Evolutionary conservation across 1,284 basidiomycete species (phyloP).

Genomic region (Rhodotorula mucilaginosa): DNA sequence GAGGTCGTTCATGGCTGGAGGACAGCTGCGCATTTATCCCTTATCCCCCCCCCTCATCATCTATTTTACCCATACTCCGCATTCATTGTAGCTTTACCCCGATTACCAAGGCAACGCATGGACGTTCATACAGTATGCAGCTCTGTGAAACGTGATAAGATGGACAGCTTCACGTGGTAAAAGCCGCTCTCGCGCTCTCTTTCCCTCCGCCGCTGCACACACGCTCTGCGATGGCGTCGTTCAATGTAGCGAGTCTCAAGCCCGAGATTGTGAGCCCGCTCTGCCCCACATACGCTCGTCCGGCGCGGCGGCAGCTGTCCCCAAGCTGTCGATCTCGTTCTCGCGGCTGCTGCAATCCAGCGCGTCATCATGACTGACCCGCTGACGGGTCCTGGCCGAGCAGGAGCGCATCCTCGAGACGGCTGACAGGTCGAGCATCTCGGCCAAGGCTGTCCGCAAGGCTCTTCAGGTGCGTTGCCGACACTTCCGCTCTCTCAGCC

Average conservation of each 20-base stretch:
- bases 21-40: not conserved
- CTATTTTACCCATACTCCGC: not conserved
- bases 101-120: not conserved
- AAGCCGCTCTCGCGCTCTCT: not conserved
- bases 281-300: too few species aligned
- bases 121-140: constrained; percentile 3
- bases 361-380: not conserved
- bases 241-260: constrained; percentile 3
- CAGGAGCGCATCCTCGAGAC: constrained; percentile 13
- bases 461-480: constrained; percentile 24
- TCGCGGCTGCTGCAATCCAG: not conserved
- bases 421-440: constrained; percentile 11
- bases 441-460: constrained; percentile 29
- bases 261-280: constrained; percentile 3
- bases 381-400: not conserved
- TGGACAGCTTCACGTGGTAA: too few species aligned
- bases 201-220: not conserved
- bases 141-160: too few species aligned
- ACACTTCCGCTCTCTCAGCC: not conserved
- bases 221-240: not conserved
- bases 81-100: constrained; percentile 2
- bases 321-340: too few species aligned
- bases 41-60: not conserved
- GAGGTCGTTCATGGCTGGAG: not conserved
- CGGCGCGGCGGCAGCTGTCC: not conserved